Evolutionary conservation across 2,329 filamentous ascomycete genomes (phyloP).

Genomic region (Aspergillus spinulosporus): DNA sequence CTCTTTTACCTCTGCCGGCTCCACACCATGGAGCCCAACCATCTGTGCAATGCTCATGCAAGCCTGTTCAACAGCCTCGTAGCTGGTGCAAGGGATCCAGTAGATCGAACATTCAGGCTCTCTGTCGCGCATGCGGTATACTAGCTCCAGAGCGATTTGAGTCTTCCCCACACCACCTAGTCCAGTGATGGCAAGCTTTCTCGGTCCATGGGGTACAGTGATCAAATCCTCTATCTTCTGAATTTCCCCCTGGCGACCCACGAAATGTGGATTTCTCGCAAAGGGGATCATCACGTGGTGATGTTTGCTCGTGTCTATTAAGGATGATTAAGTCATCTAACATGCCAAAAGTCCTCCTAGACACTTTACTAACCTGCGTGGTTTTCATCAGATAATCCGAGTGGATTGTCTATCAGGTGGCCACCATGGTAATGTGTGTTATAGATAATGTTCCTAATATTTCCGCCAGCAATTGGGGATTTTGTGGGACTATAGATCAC

Average conservation of each 20-base stretch:
- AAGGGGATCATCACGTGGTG: neutral
- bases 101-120: constrained; percentile 24
- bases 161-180: neutral
- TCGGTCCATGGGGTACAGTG: too few relatives aligned
- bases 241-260: neutral
- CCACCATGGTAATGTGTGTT: too few relatives aligned
- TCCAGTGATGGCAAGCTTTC: neutral
- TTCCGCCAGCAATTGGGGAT: too few relatives aligned
- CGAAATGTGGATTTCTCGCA: neutral
- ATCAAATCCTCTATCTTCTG: neutral
- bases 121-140: constrained; percentile 15
- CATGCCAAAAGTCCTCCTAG: too few relatives aligned
- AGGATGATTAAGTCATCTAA: too few relatives aligned
- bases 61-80: constrained; percentile 17
- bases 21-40: constrained; percentile 2
- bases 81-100: constrained; percentile 30
- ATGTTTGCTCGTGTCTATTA: too few relatives aligned
- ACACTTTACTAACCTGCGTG: too few relatives aligned
- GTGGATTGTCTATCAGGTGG: too few relatives aligned
- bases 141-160: neutral
- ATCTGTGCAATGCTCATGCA: constrained; percentile 15
- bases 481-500: too few relatives aligned
- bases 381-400: too few relatives aligned
- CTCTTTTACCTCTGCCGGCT: constrained; percentile 8
- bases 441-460: too few relatives aligned